Evolutionary conservation across 345 rosid species (phyloP), one percentile per base, ranked within the genome.

Genomic region (Geranium rotundifolium): DNA sequence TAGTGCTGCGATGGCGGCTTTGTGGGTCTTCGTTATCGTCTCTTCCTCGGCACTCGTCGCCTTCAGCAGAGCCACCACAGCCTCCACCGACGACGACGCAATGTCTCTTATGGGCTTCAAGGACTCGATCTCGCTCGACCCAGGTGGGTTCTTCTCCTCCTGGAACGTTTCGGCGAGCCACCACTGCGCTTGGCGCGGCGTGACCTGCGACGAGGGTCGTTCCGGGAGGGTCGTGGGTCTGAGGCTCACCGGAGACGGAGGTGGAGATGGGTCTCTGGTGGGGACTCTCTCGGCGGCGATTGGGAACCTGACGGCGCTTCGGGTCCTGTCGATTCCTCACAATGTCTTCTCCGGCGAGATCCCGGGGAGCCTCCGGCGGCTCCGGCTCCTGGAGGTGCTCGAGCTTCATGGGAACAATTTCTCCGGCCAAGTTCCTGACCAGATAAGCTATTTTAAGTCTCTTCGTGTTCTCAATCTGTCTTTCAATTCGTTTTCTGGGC

Each of bases 351-450:
- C 76, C 49, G 91, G 88, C 15, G 69, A 67, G 78, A 83, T 85
- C 65, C 83, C 91, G 7, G 72, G 27, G 2, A 64, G 50, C 59
- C 29, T 85, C 17, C 73, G 78, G 31, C 68, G 58, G 31, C 85
- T 85, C 13, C 66, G 27, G 69, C 67, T 58, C 49, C 73, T 85
- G 30, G 74, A 81, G 77, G 78, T 76, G 18, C 66, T 85, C 59
- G 79, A 81, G 65, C 79, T 85, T 61, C 88, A 79, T 60, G 81
- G 80, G 3, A 85, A 83, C 74, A 83, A 83, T 67, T 78, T 85
- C 65, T 79, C 88, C 29, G 86, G 86, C 57, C 39, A 57, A 18
- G 71, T 85, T 62, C 88, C 83, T 13, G 19, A 19, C 19, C 75
- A 76, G 75, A 76, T 77, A 74, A 77, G 76, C 68, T 58, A 41